These are phyloP conservation scores for Quercus gilva DNA, from an alignment of 306 rosid genomes.

Conservation along the genomic window DNA sequence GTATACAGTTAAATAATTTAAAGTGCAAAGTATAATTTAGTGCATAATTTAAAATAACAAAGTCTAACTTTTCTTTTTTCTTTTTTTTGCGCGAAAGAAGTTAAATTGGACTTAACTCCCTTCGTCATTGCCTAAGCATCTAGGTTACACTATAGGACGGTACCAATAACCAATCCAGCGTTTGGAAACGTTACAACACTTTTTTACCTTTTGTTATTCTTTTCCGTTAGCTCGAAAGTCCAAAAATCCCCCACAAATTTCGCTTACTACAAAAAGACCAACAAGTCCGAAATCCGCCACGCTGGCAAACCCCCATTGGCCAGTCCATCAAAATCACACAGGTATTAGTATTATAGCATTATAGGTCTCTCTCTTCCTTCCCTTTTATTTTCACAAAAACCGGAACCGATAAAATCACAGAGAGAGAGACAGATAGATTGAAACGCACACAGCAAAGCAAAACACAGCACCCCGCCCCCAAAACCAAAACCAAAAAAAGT, in stretches of 20 bases:
- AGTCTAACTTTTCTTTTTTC: no score
- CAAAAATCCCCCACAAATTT: conserved; percentile 14
- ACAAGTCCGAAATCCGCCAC: background rate
- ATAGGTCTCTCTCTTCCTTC: conserved; percentile 1
- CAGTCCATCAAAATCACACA: background rate
- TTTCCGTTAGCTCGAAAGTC: background rate
- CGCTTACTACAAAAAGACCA: background rate
- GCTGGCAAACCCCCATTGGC: conserved; percentile 16
- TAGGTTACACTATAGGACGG: no score
- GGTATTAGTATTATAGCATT: no score
- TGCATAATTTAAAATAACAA: no score
- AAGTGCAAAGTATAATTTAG: no score
- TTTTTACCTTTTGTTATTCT: background rate
- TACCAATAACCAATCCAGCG: background rate
- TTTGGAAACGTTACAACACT: background rate
- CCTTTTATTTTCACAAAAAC: background rate
- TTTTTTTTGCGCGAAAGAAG: no score
- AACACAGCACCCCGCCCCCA: background rate
- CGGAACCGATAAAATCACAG: conserved; percentile 25
- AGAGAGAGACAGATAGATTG: background rate
- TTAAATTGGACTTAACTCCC: no score
- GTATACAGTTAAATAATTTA: no score
- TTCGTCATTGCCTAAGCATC: no score
- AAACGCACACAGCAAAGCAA: no score
- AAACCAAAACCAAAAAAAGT: background rate